phyloP scores from a whole-genome alignment of 202 grass and related monocot genomes.

The Musa balbisiana region DNA sequence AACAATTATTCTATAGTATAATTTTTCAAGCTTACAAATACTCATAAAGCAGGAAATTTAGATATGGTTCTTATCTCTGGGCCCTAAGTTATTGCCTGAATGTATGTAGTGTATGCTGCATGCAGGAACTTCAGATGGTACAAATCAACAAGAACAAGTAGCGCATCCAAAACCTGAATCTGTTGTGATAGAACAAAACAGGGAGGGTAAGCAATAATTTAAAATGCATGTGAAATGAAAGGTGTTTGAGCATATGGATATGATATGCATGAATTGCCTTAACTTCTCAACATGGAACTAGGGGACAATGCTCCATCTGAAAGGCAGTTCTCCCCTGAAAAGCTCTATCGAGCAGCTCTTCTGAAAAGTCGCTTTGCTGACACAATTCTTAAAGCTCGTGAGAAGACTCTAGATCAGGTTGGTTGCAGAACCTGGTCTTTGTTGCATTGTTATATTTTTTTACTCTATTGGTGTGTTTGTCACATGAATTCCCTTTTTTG shows the following conservation, averaged over 20 bases:
- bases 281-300: constrained; percentile 43
- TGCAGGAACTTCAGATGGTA: constrained; percentile 46
- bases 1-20: not conserved
- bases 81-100: constrained; percentile 18
- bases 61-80: constrained; percentile 9
- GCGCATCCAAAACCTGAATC: constrained; percentile 31
- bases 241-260: constrained; percentile 19
- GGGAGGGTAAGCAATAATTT: constrained; percentile 60
- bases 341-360: constrained; percentile 71
- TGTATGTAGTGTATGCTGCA: not conserved
- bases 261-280: constrained; percentile 31
- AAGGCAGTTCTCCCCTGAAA: constrained; percentile 53
- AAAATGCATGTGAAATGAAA: constrained; percentile 27
- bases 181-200: constrained; percentile 34
- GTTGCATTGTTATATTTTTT: constrained; percentile 9
- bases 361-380: constrained; percentile 84
- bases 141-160: constrained; percentile 38
- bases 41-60: not conserved
- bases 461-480: not conserved
- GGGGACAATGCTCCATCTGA: constrained; percentile 52
- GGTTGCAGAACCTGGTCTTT: constrained; percentile 24
- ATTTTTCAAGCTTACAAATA: constrained; percentile 2
- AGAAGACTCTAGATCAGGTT: constrained; percentile 96
- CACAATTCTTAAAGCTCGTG: constrained; percentile 95
- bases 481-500: not conserved